These are phyloP conservation scores for Cubamyces lactineus DNA, from an alignment of 768 basidiomycete species.

Conservation along the genomic window DNA sequence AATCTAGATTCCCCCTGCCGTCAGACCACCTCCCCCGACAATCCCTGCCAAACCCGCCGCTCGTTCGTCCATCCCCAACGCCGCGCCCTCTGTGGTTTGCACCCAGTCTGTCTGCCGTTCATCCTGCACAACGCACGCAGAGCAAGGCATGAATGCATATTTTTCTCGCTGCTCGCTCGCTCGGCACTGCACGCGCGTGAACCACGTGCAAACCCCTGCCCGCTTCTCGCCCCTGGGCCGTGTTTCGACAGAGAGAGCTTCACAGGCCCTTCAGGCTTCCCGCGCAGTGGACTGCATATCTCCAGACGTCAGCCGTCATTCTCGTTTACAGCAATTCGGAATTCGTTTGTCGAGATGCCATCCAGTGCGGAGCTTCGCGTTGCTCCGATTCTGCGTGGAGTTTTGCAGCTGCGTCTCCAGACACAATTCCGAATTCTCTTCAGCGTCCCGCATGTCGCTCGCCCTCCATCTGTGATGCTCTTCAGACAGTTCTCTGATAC, in stretches of 20 bases:
- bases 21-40: slow-evolving; percentile 11
- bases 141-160: no score
- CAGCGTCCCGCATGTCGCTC: slow-evolving; percentile 16
- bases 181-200: not conserved
- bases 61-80: not conserved
- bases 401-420: slow-evolving; percentile 24
- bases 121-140: no score
- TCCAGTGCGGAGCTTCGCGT: slow-evolving; percentile 9
- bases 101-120: not conserved
- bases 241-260: slow-evolving; percentile 4
- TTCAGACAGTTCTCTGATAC: slow-evolving; percentile 23
- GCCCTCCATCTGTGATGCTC: slow-evolving; percentile 23
- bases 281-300: slow-evolving; percentile 4
- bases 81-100: not conserved
- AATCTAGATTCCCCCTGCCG: slow-evolving; percentile 11
- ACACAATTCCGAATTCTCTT: slow-evolving; percentile 22
- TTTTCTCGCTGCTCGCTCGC: not conserved
- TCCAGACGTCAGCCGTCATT: slow-evolving; percentile 16
- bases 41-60: not conserved
- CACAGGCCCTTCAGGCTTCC: not conserved
- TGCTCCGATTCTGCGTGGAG: slow-evolving; percentile 24
- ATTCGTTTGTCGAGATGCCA: slow-evolving; percentile 17
- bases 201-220: slow-evolving; percentile 1
- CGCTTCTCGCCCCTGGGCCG: slow-evolving; percentile 9
- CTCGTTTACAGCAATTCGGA: slow-evolving; percentile 20